These are phyloP conservation scores for Paxillus rubicundulus DNA, from an alignment of 768 basidiomycete species.

Conservation along the genomic window DNA sequence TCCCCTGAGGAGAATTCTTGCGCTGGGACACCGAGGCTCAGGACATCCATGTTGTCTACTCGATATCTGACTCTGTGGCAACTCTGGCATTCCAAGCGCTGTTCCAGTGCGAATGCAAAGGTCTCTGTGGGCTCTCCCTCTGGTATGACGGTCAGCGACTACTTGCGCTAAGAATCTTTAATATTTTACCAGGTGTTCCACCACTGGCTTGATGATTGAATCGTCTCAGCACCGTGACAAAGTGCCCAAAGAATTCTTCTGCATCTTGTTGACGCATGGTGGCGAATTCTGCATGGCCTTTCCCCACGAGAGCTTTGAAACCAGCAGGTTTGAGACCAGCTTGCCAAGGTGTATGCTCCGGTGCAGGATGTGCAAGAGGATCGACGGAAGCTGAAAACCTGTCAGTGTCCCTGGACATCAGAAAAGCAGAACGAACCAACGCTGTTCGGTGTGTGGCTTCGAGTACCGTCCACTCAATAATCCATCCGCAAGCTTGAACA, in stretches of 20 bases:
- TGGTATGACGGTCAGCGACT: neutral
- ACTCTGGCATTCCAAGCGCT: conserved; percentile 75
- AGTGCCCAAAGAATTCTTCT: conserved; percentile 87
- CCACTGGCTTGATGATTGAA: conserved; percentile 49
- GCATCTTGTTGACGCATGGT: conserved; percentile 98
- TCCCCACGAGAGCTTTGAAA: conserved; percentile 89
- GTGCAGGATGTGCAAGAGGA: conserved; percentile 31
- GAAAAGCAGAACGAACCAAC: conserved; percentile 14
- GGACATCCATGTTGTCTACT: conserved; percentile 68
- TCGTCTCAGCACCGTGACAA: conserved; percentile 70
- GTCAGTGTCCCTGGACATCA: conserved; percentile 8
- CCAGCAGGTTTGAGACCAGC: conserved; percentile 76
- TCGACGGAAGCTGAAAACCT: conserved; percentile 24
- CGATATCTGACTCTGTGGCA: conserved; percentile 84
- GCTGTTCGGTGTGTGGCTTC: conserved; percentile 44
- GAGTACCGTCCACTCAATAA: conserved; percentile 92
- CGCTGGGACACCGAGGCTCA: conserved; percentile 81
- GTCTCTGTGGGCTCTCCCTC: conserved; percentile 64
- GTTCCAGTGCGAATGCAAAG: conserved; percentile 83
- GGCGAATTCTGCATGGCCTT: conserved; percentile 89
- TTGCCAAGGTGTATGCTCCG: conserved; percentile 45
- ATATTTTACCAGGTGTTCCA: conserved; percentile 34
- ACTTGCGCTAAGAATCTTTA: neutral
- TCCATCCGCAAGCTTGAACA: conserved; percentile 90
- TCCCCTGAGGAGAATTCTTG: conserved; percentile 27